A percentile compares a stretch with the other conserved stretches of the same genome.
Conservation (phyloP, 2,329 filamentous ascomycete species). For the Biscogniauxia sp. region DNA sequence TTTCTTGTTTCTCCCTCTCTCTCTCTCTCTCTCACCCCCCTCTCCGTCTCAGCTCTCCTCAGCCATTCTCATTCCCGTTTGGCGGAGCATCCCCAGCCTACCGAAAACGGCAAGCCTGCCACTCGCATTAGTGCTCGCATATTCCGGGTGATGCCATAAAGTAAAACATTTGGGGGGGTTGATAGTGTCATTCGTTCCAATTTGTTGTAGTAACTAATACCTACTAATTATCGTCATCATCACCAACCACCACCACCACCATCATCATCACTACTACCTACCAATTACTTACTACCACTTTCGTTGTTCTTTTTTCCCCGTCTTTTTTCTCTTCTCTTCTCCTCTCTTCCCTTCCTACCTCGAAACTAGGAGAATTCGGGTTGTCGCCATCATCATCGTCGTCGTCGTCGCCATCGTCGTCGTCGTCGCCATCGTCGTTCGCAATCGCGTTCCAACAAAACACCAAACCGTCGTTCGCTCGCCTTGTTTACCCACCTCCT, state of each 20-base stretch:
- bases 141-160: slow-evolving; percentile 10
- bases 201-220: background rate
- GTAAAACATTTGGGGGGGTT: background rate
- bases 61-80: background rate
- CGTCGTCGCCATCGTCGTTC: background rate
- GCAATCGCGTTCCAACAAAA: background rate
- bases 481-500: background rate
- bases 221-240: slow-evolving; percentile 1
- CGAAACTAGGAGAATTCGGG: background rate
- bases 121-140: background rate
- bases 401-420: background rate
- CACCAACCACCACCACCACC: no score
- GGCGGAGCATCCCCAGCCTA: background rate
- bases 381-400: background rate
- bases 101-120: background rate
- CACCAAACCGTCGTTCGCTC: background rate
- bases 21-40: background rate
- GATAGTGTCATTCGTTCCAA: slow-evolving; percentile 16
- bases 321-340: background rate
- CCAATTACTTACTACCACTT: background rate
- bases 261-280: background rate
- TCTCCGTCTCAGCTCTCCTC: background rate
- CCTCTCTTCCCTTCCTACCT: background rate
- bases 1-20: background rate
- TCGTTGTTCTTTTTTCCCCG: background rate